These are phyloP conservation scores for Mallotus japonicus DNA, from an alignment of 441 rosid species.

Conservation along the genomic window DNA sequence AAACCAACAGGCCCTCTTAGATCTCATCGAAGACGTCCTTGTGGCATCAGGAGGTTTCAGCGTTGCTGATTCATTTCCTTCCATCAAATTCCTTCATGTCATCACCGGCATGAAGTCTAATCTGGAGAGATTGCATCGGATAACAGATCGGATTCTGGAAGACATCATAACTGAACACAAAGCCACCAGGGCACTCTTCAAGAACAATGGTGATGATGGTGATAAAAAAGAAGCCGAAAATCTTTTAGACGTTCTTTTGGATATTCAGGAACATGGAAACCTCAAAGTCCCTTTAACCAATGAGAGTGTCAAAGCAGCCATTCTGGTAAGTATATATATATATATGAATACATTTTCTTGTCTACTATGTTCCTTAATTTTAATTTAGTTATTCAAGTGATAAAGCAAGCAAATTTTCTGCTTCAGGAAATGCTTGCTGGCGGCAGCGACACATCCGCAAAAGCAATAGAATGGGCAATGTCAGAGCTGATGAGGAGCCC, in stretches of 20 bases:
- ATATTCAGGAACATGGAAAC: neutral
- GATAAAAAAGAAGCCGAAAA: neutral
- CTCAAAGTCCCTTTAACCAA: conserved; percentile 5
- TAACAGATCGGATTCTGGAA: neutral
- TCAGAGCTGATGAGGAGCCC: neutral
- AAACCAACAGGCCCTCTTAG: neutral
- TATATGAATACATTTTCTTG: too few relatives aligned
- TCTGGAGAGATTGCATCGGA: neutral
- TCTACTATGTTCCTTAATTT: too few relatives aligned
- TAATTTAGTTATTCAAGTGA: neutral
- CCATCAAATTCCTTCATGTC: neutral
- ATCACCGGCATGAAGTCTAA: neutral
- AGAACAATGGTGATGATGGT: too few relatives aligned
- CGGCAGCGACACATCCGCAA: neutral
- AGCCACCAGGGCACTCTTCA: neutral
- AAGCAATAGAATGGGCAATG: neutral
- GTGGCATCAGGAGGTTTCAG: neutral
- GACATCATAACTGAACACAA: neutral
- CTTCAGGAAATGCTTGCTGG: neutral
- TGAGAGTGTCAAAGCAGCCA: neutral
- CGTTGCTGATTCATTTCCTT: conserved; percentile 7
- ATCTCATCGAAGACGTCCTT: too few relatives aligned
- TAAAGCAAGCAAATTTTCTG: neutral
- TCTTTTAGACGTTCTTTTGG: neutral
- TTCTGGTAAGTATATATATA: neutral